Percentiles rank a stretch among this genome's conserved stretches.
These are phyloP conservation scores for Beauveria asiatica DNA, from an alignment of 2,329 filamentous ascomycete species.

Conservation along the genomic window DNA sequence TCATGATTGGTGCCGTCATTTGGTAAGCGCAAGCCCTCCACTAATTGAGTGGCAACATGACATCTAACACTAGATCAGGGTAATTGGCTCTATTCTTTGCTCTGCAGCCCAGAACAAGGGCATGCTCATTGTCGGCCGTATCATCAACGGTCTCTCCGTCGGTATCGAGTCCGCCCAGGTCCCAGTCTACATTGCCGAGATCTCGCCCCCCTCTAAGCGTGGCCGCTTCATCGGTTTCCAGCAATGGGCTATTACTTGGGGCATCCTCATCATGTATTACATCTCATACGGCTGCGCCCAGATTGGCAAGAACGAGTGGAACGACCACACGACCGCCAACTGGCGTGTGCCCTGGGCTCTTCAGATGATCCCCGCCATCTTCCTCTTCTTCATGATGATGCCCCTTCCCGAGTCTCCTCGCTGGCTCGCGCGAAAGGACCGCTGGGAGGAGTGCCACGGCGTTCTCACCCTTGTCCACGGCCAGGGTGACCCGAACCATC, in stretches of 20 bases:
- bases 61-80: conserved; percentile 22
- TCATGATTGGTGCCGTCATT: conserved; percentile 41
- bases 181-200: conserved; percentile 62
- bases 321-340: conserved; percentile 38
- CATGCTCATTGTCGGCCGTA: conserved; percentile 45
- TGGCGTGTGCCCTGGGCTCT: conserved; percentile 59
- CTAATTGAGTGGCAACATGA: not conserved
- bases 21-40: conserved; percentile 32
- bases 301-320: conserved; percentile 32
- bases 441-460: conserved; percentile 49
- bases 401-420: conserved; percentile 54
- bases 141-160: conserved; percentile 59
- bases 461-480: conserved; percentile 53
- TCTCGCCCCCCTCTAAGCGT: conserved; percentile 46
- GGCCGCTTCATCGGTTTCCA: conserved; percentile 63
- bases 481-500: conserved; percentile 53
- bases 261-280: conserved; percentile 62
- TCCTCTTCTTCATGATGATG: conserved; percentile 50
- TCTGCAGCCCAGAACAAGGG: conserved; percentile 38
- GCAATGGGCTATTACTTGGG: conserved; percentile 65
- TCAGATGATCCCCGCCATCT: conserved; percentile 53
- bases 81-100: conserved; percentile 38
- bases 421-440: conserved; percentile 55
- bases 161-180: conserved; percentile 60
- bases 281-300: conserved; percentile 57